A percentile compares a stretch with the other conserved stretches of the same genome.
These are phyloP conservation scores for Globisporangium splendens DNA, from an alignment of 352 stramenopile genomes.

Conservation along the genomic window DNA sequence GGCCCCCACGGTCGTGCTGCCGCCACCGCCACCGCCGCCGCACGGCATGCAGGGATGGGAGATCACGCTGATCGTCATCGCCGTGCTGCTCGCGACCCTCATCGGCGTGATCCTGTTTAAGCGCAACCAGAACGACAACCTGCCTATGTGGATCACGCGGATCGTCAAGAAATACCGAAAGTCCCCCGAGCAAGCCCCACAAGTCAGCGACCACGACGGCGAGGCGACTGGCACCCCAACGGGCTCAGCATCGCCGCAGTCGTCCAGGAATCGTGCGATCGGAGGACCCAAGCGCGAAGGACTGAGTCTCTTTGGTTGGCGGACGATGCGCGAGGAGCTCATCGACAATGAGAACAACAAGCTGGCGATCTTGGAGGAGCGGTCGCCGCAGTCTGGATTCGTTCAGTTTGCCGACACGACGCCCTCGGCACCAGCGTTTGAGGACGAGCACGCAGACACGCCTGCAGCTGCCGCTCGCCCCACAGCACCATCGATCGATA, in stretches of 20 bases:
- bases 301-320: slow-evolving; percentile 17
- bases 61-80: slow-evolving; percentile 9
- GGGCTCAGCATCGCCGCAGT: neutral
- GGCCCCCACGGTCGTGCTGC: slow-evolving; percentile 4
- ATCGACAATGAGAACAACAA: slow-evolving; percentile 16
- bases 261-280: neutral
- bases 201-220: too few relatives aligned
- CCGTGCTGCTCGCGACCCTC: neutral
- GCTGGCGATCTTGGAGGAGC: slow-evolving; percentile 2
- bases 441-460: neutral
- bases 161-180: slow-evolving; percentile 1
- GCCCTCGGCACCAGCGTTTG: slow-evolving; percentile 3
- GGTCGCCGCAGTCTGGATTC: neutral
- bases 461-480: neutral
- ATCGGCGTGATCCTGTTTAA: slow-evolving; percentile 8
- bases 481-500: neutral
- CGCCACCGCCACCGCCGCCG: neutral
- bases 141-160: neutral
- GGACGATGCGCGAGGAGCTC: slow-evolving; percentile 19
- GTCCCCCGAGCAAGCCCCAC: neutral
- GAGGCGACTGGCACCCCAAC: neutral
- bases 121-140: neutral
- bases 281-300: slow-evolving; percentile 6
- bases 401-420: slow-evolving; percentile 8
- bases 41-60: slow-evolving; percentile 7